Evolutionary conservation across 2,329 filamentous ascomycete genomes (phyloP).

Genomic region (Ophiognomonia clavigignenti-juglandacearum): DNA sequence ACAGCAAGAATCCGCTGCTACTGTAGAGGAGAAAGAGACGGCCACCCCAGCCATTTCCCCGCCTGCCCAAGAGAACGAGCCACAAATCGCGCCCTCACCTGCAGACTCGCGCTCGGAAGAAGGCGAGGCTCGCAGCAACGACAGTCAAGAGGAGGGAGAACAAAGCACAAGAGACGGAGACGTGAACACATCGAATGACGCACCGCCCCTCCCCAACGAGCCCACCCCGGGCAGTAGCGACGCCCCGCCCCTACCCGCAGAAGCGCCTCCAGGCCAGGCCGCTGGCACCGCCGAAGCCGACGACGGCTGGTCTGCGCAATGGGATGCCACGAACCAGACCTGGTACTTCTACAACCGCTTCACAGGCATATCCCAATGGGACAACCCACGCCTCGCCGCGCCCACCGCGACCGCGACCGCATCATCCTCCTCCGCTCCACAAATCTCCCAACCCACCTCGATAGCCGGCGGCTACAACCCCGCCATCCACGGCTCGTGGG

Average conservation of each 20-base stretch:
- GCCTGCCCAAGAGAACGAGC: conserved; percentile 3
- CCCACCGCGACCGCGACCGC: conserved; percentile 27
- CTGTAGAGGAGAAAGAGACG: background rate
- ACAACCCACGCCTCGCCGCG: conserved; percentile 72
- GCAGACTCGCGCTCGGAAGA: conserved; percentile 13
- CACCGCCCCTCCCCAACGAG: conserved; percentile 14
- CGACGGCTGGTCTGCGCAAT: conserved; percentile 76
- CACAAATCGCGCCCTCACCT: conserved; percentile 5
- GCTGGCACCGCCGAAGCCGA: conserved; percentile 37
- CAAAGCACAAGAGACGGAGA: background rate
- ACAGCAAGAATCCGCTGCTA: background rate
- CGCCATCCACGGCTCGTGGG: conserved; percentile 92
- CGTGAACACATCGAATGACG: background rate
- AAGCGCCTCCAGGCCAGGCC: conserved; percentile 40
- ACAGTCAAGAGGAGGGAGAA: background rate
- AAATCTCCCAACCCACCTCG: conserved; percentile 27
- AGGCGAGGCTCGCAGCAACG: conserved; percentile 13
- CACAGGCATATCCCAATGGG: conserved; percentile 73
- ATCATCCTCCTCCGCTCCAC: conserved; percentile 21
- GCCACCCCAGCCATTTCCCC: background rate
- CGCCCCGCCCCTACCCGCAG: conserved; percentile 37
- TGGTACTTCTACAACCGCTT: conserved; percentile 86
- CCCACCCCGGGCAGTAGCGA: conserved; percentile 1
- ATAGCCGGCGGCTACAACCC: conserved; percentile 83
- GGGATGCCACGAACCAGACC: conserved; percentile 62